Evolutionary conservation across 352 stramenopile genomes (phyloP).

Genomic region (Pythium inflatum): DNA sequence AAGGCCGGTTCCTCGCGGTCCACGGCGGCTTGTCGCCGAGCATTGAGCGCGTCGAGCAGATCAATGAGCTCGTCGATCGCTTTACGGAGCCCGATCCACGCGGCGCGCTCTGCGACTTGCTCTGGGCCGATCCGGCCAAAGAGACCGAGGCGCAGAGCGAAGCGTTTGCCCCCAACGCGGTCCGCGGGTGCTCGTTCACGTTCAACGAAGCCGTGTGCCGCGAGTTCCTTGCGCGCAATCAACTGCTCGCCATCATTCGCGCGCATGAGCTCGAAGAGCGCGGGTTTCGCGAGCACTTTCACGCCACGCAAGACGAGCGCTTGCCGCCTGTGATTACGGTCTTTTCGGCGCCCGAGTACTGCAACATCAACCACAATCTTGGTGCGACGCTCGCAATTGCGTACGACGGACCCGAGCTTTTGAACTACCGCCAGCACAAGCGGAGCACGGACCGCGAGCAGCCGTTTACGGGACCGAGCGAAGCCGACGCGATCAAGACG

Average conservation of each 20-base stretch:
- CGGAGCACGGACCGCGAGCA: constrained; percentile 60
- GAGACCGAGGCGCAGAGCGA: constrained; percentile 42
- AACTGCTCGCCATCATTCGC: constrained; percentile 71
- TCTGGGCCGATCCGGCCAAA: constrained; percentile 99
- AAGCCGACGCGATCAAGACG: constrained; percentile 54
- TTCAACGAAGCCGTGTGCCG: constrained; percentile 72
- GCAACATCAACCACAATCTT: constrained; percentile 84
- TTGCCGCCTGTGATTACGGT: constrained; percentile 70
- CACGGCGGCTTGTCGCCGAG: constrained; percentile 79
- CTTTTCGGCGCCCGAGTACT: constrained; percentile 86
- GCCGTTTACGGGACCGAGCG: constrained; percentile 56
- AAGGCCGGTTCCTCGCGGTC: constrained; percentile 67
- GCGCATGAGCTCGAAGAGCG: constrained; percentile 82
- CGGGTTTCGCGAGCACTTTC: constrained; percentile 78
- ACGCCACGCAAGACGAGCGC: not conserved
- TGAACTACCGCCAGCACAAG: constrained; percentile 76
- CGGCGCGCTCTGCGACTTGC: constrained; percentile 97
- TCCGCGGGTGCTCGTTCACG: constrained; percentile 82
- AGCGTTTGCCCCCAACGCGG: constrained; percentile 59
- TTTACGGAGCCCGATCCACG: constrained; percentile 81
- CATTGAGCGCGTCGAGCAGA: constrained; percentile 73
- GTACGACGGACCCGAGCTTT: constrained; percentile 43
- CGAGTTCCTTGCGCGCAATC: constrained; percentile 69
- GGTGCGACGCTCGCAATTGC: constrained; percentile 73
- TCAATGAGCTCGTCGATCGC: constrained; percentile 71